phyloP scores from a whole-genome alignment of 805 yeast genomes.

The Zygosaccharomyces gambellarensis region DNA sequence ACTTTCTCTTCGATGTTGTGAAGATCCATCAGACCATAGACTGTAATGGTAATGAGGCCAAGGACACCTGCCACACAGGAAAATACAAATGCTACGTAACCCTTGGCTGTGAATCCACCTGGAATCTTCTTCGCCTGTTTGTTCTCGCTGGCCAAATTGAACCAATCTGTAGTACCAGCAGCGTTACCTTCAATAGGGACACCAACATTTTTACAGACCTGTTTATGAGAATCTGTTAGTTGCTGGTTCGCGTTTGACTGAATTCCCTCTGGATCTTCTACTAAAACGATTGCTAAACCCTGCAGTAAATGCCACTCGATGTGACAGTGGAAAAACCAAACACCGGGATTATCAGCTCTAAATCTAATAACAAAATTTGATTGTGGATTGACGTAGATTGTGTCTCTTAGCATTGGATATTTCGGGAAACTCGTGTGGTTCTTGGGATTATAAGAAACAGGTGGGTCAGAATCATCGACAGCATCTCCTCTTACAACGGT shows the following conservation, averaged over 20 bases:
- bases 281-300: constrained; percentile 75
- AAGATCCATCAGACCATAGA: constrained; percentile 85
- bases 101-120: constrained; percentile 87
- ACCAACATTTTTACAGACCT: constrained; percentile 55
- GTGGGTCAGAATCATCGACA: constrained; percentile 49
- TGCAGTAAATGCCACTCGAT: constrained; percentile 97
- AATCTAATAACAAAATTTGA: constrained; percentile 84
- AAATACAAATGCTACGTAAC: constrained; percentile 90
- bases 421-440: constrained; percentile 54
- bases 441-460: constrained; percentile 55
- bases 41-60: constrained; percentile 70
- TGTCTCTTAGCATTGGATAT: constrained; percentile 81
- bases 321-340: constrained; percentile 98
- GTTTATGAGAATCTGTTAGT: constrained; percentile 55
- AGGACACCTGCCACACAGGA: constrained; percentile 79
- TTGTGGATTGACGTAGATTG: constrained; percentile 71
- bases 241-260: constrained; percentile 50
- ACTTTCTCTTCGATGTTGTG: constrained; percentile 61
- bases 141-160: constrained; percentile 71
- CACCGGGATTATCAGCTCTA: constrained; percentile 93
- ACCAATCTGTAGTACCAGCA: constrained; percentile 62
- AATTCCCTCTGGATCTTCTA: constrained; percentile 78
- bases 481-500: constrained; percentile 65
- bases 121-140: constrained; percentile 67
- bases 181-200: constrained; percentile 72